Evolutionary conservation across 140 eudicot species (phyloP), one percentile per base, ranked within the genome.

Genomic region (Cichorium intybus): DNA sequence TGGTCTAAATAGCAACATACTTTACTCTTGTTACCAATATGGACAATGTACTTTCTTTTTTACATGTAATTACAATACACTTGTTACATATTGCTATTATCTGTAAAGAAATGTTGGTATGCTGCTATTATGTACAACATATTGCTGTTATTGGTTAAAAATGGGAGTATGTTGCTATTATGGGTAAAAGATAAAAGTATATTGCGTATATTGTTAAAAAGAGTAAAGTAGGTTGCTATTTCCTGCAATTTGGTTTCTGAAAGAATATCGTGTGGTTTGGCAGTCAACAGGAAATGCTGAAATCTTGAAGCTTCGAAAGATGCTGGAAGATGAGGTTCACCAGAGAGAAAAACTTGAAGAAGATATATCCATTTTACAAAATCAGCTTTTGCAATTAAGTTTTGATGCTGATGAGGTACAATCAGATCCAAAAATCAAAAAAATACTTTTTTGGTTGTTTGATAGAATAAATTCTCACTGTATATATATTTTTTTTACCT

Each of bases 401-500:
- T 91, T 80, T 75, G 91, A 87, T 70, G 97, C 97, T 37, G 96
- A 91, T 59, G 90, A 87, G 97, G 97, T 90, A 81, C 18, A 39
- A 35, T 58, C 47, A 9, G 31, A 26, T 41, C 15, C 5, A 37
- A 11, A 37, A 37, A 2, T 1, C 4, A 11, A 37, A 0, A 10
- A 2, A 10, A 26, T 26, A 0, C 4, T 10, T 37, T 4, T 11
- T 39, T 10, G n/a, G 5, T 39, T 39, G 22, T 55, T 63, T 46
- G 49, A 39, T 39, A 39, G 46, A 21, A 75, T 52, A 18, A n/a
- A n/a, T n/a, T 62, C 28, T 69, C 21, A 70, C 29, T 29, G 7
- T 64, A 58, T 63, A n/a, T 39, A 2, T n/a, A n/a, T n/a, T n/a
- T n/a, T n/a, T n/a, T 41, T 27, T 58, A 56, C 21, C 59, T 57